phyloP scores from a whole-genome alignment of 441 rosid genomes.

The Croton laevigatus region DNA sequence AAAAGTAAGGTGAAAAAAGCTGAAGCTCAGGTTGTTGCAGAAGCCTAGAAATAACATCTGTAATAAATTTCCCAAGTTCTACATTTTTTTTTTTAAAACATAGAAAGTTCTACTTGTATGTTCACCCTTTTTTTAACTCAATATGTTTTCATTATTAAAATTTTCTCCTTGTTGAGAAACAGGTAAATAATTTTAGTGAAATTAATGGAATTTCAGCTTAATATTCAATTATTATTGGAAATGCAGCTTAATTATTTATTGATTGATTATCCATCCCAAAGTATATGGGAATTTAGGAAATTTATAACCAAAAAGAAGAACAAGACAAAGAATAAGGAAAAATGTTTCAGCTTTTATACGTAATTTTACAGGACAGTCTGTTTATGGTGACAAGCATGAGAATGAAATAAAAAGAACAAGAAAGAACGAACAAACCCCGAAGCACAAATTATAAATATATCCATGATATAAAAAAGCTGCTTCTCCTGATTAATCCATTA shows the following conservation, averaged over 20 bases:
- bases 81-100: too few species aligned
- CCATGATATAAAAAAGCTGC: neutral
- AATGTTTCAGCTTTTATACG: too few species aligned
- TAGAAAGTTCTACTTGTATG: neutral
- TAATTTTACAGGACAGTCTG: too few species aligned
- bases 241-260: too few species aligned
- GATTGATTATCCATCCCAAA: too few species aligned
- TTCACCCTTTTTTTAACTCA: neutral
- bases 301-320: too few species aligned
- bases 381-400: too few species aligned
- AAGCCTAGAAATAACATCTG: conserved; percentile 37
- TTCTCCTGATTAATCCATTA: conserved; percentile 1
- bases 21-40: conserved; percentile 45
- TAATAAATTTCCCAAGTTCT: neutral
- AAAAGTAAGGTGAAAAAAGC: conserved; percentile 43
- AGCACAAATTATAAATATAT: neutral
- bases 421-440: too few species aligned
- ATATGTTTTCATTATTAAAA: neutral
- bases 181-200: neutral
- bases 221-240: neutral
- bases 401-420: too few species aligned
- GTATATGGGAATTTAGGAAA: too few species aligned
- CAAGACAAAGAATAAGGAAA: too few species aligned
- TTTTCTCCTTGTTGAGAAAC: neutral
- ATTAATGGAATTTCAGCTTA: neutral